Evolutionary conservation across 2,329 filamentous ascomycete genomes (phyloP).

Genomic region (Fusarium multiceps): DNA sequence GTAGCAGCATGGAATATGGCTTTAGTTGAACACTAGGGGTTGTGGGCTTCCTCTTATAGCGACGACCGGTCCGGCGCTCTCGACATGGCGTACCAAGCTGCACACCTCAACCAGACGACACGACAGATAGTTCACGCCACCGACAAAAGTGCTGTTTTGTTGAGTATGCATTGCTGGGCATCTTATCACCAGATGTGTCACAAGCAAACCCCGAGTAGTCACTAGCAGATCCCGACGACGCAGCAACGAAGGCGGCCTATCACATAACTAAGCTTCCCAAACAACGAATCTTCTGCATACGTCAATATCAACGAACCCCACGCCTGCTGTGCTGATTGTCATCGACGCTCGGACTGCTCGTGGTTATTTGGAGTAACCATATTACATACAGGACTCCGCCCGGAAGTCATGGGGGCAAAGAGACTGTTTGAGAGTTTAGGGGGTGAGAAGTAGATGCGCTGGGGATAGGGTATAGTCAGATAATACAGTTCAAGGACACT

Average conservation of each 20-base stretch:
- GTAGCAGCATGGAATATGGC: conserved; percentile 10
- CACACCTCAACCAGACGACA: conserved; percentile 4
- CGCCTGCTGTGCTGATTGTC: neutral
- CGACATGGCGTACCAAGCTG: conserved; percentile 8
- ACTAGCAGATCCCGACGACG: too few species aligned
- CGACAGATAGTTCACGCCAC: neutral
- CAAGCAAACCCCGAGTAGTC: too few species aligned
- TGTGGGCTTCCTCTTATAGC: conserved; percentile 19
- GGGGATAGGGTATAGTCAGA: neutral
- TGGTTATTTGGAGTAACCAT: neutral
- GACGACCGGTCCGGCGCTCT: conserved; percentile 24
- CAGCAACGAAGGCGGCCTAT: neutral
- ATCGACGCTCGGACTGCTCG: neutral
- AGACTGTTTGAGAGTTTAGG: neutral
- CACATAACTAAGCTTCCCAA: fast-evolving
- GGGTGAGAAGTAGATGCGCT: neutral
- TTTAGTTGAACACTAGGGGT: conserved; percentile 14
- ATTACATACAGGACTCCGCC: neutral
- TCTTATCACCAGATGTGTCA: neutral
- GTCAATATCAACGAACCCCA: neutral
- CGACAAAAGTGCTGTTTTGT: neutral
- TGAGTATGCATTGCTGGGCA: neutral
- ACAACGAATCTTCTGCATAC: fast-evolving
- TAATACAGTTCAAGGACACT: too few species aligned
- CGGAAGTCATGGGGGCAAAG: neutral